Evolutionary conservation across 2,329 filamentous ascomycete species (phyloP), one percentile per base, ranked within the genome.

Genomic region (Thermomyces lanuginosus): DNA sequence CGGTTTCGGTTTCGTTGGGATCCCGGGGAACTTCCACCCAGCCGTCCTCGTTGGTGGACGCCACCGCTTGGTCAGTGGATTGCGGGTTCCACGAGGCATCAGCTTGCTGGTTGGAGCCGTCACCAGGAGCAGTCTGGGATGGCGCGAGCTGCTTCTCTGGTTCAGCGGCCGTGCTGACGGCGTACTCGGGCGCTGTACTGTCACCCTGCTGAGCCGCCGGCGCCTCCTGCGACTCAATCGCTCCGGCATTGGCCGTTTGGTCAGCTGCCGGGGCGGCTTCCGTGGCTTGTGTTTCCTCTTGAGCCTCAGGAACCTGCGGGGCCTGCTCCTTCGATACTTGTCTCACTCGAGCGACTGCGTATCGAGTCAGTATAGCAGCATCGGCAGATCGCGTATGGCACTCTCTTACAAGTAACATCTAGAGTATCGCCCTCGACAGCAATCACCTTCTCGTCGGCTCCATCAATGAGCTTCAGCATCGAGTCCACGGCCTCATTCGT

Each of bases 11-110:
- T 61, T 91, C 82, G 27, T 69, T 58, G 24, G 74, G 66, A 44
- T 84, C 70, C 30, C 76, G 71, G 27, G 80, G 71, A 22, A 80
- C 62, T 48, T 82, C 71, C 33, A 91, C 76, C 69, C 80, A 89
- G n/a, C n/a, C n/a, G n/a, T n/a, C n/a, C 28, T 64, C 67, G 38
- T 84, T 78, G 15, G 63, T 58, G 21, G 48, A 48, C 8, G 63
- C 46, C 13, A 63, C 58, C 29, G 63, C 57, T 26, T 60, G 56
- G 12, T 49, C 36, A 9, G 61, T 55, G 9, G 51, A 55, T 32
- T 62, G 58, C 26, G 61, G 58, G 42, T 71, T 65, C 66, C 68
- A 74, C 24, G 55, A 58, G 21, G 61, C 54, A 33, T 64, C 63
- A 9, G 61, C 68, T 19, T 57, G 43, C 7, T 52, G 43, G 36